These are phyloP conservation scores for Curvularia lunata DNA, from an alignment of 2,329 filamentous ascomycete species.

Conservation along the genomic window DNA sequence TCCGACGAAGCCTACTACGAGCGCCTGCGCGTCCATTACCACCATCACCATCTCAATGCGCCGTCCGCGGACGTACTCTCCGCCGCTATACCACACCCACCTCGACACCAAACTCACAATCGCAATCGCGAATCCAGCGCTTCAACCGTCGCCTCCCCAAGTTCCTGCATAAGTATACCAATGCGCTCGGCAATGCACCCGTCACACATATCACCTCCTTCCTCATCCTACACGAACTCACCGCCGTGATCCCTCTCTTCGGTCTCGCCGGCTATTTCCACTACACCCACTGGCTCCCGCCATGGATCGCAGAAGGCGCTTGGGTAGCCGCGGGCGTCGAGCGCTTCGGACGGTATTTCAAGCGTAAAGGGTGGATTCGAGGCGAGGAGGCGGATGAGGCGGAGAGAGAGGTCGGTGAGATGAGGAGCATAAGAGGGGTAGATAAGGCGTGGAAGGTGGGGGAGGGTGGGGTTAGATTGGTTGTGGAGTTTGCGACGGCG, in stretches of 20 bases:
- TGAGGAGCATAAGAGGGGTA: conserved; percentile 32
- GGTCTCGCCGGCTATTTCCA: conserved; percentile 51
- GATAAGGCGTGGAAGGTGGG: conserved; percentile 50
- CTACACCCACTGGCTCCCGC: conserved; percentile 75
- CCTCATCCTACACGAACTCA: conserved; percentile 88
- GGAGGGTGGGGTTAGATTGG: conserved; percentile 58
- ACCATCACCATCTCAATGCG: not conserved
- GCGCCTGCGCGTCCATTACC: not conserved
- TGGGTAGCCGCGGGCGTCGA: conserved; percentile 68
- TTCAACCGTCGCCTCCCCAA: conserved; percentile 59
- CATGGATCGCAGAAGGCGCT: conserved; percentile 59
- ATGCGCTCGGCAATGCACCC: conserved; percentile 75
- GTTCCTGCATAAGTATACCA: conserved; percentile 72
- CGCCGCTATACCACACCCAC: conserved; percentile 24
- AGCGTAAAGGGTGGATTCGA: conserved; percentile 81
- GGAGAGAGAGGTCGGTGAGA: conserved; percentile 26
- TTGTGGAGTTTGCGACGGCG: conserved; percentile 79
- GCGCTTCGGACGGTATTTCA: conserved; percentile 78
- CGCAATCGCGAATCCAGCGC: conserved; percentile 42
- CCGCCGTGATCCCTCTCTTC: conserved; percentile 72
- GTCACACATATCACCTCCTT: conserved; percentile 85
- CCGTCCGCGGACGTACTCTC: conserved; percentile 11
- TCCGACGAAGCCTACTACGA: conserved; percentile 15
- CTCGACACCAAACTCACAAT: conserved; percentile 10
- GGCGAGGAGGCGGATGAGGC: conserved; percentile 57